Evolutionary conservation across 2,329 filamentous ascomycete genomes (phyloP), one percentile per base, ranked within the genome.

Genomic region (Colletotrichum spinosum): DNA sequence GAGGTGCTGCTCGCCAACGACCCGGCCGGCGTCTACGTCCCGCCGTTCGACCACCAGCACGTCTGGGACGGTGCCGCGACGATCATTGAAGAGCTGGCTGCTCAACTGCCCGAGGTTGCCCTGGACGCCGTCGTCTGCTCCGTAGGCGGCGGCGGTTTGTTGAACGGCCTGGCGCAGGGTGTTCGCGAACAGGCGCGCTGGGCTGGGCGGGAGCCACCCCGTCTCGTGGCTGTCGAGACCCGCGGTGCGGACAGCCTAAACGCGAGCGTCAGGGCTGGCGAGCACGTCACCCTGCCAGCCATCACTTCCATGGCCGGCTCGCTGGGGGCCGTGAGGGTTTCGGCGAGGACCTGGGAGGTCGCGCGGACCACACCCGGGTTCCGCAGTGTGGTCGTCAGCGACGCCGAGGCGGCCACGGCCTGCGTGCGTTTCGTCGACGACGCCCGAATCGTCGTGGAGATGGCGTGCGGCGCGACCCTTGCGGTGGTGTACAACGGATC

Each of bases 391-490:
- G 90, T 93, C 0, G 81, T 96, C 8, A 84, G 83, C 2, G 93
- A 97, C 71, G 89, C 88, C 4, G 92, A 96, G 72, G 94, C 95
- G 0, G 93, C 92, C 17, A 86, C 90, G 78, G 94, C 90, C 3
- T 92, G 90, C 58, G 88, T 91, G 72, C 83, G 87, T 33, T 89
- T 97, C 67, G 90, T 92, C 9, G 92, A 97, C 69, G 93, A 97
- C 67, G 92, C 94, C 71, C 82, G 91, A 34, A 79, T 95, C 61
- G 81, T 97, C 62, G 92, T 97, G 3, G 95, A 98, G 80, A 82
- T 91, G 41, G 89, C 94, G 0, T 97, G 95, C 75, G 94, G 94
- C 1, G 93, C 95, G 6, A 91, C 90, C 56, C 78, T 97, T 11
- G 92, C 90, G 1, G 76, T 87, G 3, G 88, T 84, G 64, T 93